Conservation (phyloP, 2,329 filamentous ascomycete genomes). For the Hyphodiscus sp. region DNA sequence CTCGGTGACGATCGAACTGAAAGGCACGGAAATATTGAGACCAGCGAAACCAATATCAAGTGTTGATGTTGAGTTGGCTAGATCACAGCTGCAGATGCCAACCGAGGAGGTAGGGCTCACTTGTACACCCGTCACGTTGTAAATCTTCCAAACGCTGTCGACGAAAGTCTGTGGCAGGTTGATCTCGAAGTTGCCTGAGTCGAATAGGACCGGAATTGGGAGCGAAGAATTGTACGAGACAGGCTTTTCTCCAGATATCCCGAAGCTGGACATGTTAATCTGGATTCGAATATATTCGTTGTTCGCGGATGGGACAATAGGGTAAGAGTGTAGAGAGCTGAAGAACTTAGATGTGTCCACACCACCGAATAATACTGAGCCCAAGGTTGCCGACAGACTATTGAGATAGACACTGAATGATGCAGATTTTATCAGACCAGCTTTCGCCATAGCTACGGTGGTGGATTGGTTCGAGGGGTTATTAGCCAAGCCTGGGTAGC, state of each 20-base stretch:
- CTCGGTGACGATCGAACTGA: conserved; percentile 39
- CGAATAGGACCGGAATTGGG: neutral
- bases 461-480: neutral
- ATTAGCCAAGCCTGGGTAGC: neutral
- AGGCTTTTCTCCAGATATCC: too few species aligned
- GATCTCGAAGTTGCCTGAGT: neutral
- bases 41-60: conserved; percentile 45
- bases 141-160: neutral
- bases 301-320: neutral
- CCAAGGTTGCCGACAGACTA: neutral
- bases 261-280: too few species aligned
- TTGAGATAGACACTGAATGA: conserved; percentile 1
- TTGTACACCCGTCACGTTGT: neutral
- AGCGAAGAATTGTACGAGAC: too few species aligned
- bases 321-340: conserved; percentile 42
- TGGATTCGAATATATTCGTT: neutral
- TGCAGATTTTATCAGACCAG: neutral
- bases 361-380: conserved; percentile 66
- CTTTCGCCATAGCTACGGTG: neutral
- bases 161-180: neutral
- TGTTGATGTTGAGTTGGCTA: conserved; percentile 31
- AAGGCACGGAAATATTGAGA: conserved; percentile 40
- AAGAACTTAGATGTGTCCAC: conserved; percentile 68
- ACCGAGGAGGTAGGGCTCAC: neutral
- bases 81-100: conserved; percentile 28